Conservation (phyloP, 2,329 filamentous ascomycete genomes). For the Microsporum ferrugineum region DNA sequence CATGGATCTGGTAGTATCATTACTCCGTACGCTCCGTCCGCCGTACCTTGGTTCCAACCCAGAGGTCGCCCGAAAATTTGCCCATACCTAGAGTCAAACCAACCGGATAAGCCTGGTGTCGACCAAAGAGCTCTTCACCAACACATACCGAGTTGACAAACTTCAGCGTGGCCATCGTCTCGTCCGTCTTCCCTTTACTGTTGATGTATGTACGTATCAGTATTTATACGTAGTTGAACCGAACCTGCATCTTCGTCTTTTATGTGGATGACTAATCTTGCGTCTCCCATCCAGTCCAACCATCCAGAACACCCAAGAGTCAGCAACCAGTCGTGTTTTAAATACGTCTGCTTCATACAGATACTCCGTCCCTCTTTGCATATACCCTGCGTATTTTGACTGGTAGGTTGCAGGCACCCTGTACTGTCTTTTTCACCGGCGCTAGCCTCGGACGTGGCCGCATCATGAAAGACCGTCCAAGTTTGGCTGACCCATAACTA, state of each 20-base stretch:
- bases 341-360: not conserved
- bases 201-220: not conserved
- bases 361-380: not conserved
- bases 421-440: not conserved
- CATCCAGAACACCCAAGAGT: not conserved
- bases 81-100: conserved; percentile 52
- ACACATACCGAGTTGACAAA: conserved; percentile 53
- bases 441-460: not conserved
- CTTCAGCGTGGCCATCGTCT: conserved; percentile 43
- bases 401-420: not conserved
- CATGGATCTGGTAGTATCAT: not conserved
- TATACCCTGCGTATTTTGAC: not conserved
- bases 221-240: too few species aligned
- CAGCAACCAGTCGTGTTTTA: not conserved
- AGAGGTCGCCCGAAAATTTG: conserved; percentile 74
- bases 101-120: conserved; percentile 16
- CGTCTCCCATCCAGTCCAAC: too few species aligned
- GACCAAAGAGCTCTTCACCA: not conserved
- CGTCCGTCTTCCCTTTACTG: not conserved
- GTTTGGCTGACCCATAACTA: too few species aligned
- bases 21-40: too few species aligned
- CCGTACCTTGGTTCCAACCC: conserved; percentile 75
- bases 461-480: not conserved
- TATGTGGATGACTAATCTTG: not conserved
- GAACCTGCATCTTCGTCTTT: not conserved